These are phyloP conservation scores for Trifolium pratense DNA, from an alignment of 306 rosid genomes.

Conservation along the genomic window DNA sequence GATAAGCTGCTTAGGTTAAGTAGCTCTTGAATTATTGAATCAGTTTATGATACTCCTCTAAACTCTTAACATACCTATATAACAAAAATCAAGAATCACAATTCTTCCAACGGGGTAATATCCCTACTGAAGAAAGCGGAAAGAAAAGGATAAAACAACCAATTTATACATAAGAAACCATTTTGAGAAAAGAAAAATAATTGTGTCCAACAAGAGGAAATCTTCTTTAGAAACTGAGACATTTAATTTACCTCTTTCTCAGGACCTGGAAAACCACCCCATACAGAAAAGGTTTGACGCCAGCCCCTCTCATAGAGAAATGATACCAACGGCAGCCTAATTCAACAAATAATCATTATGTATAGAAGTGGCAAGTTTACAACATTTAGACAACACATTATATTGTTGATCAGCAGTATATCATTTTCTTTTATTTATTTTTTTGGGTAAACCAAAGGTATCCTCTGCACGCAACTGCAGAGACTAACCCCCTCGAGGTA, in stretches of 20 bases:
- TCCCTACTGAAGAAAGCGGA: slow-evolving; percentile 25
- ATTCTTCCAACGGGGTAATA: slow-evolving; percentile 16
- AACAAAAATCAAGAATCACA: slow-evolving; percentile 14
- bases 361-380: slow-evolving; percentile 31
- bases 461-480: no score
- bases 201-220: slow-evolving; percentile 7
- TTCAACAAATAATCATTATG: slow-evolving; percentile 44
- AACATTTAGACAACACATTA: slow-evolving; percentile 22
- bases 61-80: slow-evolving; percentile 28
- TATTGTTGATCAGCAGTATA: neutral
- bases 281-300: slow-evolving; percentile 78
- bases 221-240: slow-evolving; percentile 14
- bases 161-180: slow-evolving; percentile 22
- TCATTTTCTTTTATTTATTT: no score
- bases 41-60: slow-evolving; percentile 30
- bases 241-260: slow-evolving; percentile 78
- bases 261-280: slow-evolving; percentile 91
- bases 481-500: no score
- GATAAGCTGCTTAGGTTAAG: slow-evolving; percentile 27
- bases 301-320: slow-evolving; percentile 96
- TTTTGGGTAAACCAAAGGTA: no score
- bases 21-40: slow-evolving; percentile 17
- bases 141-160: neutral
- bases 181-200: neutral
- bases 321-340: slow-evolving; percentile 78